Evolutionary conservation across 192 early-diverging fungal genomes (phyloP), one percentile per base, ranked within the genome.

Genomic region (Podila epicladia): DNA sequence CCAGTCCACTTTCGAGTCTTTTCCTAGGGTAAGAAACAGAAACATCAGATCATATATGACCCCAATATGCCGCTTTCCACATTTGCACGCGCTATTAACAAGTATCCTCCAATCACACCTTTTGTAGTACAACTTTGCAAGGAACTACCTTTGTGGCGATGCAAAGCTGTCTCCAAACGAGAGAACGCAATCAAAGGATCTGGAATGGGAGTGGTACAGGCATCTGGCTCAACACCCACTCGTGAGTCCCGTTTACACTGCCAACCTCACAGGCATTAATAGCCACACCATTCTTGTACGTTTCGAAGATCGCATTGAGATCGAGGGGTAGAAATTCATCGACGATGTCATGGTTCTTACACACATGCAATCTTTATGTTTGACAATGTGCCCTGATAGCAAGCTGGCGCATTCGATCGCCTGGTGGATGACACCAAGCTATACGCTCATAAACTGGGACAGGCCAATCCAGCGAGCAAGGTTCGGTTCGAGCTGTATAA

Each of bases 141-240:
- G 71, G 26, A 55, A 45, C 55, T 80, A 73, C 53, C 61, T 80
- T 24, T 80, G 77, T 57, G 77, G 77, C 0, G 77, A 80, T 55
- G n/a, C 59, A 11, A 4, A 50, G 4, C 24, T 73, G 15, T 61
- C 45, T 6, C 77, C 77, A 0, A 80, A 80, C 28, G 71, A 73
- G 51, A 32, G 77, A 19, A 73, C 63, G 33, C 37, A 48, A 35
- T 69, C 69, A 0, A 64, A 72, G 33, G 33, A 45, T 31, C 22
- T 80, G 31, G 67, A 69, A 55, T 80, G 77, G 77, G 71, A 80
- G 8, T 80, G 77, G 77, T 80, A 80, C 49, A 35, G 71, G 26
- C 77, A 80, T 53, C 19, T 80, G 32, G 71, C 77, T 3, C 77
- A 80, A 45, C 77, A 80, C 28, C 77, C 77, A 11, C 28, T 80